Conservation (phyloP, 129 eudicot genomes). For the Flaveria brownii region DNA sequence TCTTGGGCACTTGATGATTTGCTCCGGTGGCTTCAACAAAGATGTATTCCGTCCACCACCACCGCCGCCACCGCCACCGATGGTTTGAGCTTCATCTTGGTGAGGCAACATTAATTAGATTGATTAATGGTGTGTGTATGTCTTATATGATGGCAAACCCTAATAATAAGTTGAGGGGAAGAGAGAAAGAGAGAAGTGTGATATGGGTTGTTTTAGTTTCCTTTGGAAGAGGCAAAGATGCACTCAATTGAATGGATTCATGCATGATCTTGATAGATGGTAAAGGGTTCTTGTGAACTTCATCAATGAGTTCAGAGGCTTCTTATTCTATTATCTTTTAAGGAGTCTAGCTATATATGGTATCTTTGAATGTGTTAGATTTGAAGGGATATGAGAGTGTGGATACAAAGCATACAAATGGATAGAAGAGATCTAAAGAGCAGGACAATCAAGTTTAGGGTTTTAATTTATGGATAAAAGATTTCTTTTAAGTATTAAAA, state of each 20-base stretch:
- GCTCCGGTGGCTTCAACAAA: conserved; percentile 38
- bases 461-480: too few relatives aligned
- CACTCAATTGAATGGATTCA: conserved; percentile 60
- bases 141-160: conserved; percentile 25
- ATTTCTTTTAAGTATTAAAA: too few relatives aligned
- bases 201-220: conserved; percentile 47
- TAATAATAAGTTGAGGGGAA: conserved; percentile 14
- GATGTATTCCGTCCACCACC: conserved; percentile 30
- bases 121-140: neutral
- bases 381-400: conserved; percentile 29
- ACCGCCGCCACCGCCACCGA: conserved; percentile 30
- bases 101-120: conserved; percentile 44
- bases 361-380: conserved; percentile 47
- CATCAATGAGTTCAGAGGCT: conserved; percentile 49
- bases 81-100: conserved; percentile 39
- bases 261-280: conserved; percentile 54
- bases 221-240: conserved; percentile 54
- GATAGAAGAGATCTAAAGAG: conserved; percentile 16
- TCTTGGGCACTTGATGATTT: conserved; percentile 66
- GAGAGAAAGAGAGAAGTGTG: conserved; percentile 1
- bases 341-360: conserved; percentile 22
- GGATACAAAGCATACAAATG: conserved; percentile 22
- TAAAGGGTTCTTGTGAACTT: conserved; percentile 64
- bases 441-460: too few relatives aligned
- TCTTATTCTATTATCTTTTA: conserved; percentile 28